Percentiles rank a stretch among this genome's conserved stretches.
phyloP scores from a whole-genome alignment of 257 asterid species.

The Rehmannia glutinosa region DNA sequence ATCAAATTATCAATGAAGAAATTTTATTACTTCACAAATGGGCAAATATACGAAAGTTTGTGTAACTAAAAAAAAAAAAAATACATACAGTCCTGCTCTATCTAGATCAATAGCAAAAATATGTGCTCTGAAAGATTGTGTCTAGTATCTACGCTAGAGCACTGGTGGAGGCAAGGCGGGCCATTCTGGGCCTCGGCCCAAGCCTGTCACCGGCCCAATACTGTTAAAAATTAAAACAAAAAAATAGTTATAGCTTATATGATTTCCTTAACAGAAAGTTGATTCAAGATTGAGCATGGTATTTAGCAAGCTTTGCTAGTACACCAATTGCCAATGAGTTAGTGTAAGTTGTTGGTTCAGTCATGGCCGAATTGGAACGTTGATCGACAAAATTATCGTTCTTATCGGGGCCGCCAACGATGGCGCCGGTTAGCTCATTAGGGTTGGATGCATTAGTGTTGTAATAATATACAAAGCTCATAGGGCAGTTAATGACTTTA shows the following conservation, averaged over 20 bases:
- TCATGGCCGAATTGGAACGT: conserved; percentile 53
- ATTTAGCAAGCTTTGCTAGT: conserved; percentile 64
- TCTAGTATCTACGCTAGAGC: too few relatives aligned
- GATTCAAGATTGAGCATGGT: conserved; percentile 36
- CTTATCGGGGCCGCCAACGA: conserved; percentile 76
- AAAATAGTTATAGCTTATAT: neutral
- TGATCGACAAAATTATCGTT: conserved; percentile 50
- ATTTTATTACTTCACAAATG: neutral
- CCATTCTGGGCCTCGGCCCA: too few relatives aligned
- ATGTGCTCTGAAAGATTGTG: too few relatives aligned
- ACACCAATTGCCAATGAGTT: conserved; percentile 74
- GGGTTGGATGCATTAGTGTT: conserved; percentile 41
- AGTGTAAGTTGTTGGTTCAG: conserved; percentile 74
- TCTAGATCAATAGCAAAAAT: too few relatives aligned
- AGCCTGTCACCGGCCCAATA: too few relatives aligned
- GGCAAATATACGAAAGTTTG: neutral
- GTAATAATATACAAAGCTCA: conserved; percentile 61
- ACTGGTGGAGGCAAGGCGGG: too few relatives aligned
- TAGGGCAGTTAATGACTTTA: conserved; percentile 36
- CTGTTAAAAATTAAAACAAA: neutral
- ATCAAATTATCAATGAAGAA: neutral
- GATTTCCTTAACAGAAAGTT: too few relatives aligned
- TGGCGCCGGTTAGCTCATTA: conserved; percentile 85
- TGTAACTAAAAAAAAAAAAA: neutral
- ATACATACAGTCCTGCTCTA: too few relatives aligned